These are phyloP conservation scores for Rhazya stricta DNA, from an alignment of 257 asterid species.

Conservation along the genomic window DNA sequence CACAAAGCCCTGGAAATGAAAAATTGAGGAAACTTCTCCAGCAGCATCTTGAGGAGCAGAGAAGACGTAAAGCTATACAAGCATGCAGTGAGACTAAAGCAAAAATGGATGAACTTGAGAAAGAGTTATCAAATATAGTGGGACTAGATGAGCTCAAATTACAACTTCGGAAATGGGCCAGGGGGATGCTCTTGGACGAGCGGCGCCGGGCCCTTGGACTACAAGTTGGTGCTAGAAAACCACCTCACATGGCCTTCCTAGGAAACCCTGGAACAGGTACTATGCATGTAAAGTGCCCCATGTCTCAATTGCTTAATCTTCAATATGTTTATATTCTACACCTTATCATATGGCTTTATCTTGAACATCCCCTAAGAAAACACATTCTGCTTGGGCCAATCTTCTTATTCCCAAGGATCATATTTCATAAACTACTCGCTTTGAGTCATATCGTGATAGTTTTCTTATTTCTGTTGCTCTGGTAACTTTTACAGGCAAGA, in stretches of 20 bases:
- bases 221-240: constrained; percentile 72
- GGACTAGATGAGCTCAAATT: constrained; percentile 66
- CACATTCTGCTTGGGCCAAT: neutral
- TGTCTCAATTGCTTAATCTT: neutral
- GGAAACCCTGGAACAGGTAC: constrained; percentile 98
- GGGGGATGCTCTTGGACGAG: constrained; percentile 91
- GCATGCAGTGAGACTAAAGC: constrained; percentile 81
- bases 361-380: neutral
- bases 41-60: constrained; percentile 70
- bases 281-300: neutral
- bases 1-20: constrained; percentile 75
- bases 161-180: constrained; percentile 87
- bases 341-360: neutral
- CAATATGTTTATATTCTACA: neutral
- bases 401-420: neutral
- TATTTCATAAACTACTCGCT: neutral
- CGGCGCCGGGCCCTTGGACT: constrained; percentile 85
- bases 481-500: constrained; percentile 53
- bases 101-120: constrained; percentile 80
- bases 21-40: constrained; percentile 63
- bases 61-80: constrained; percentile 71
- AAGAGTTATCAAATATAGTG: constrained; percentile 59
- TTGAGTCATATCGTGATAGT: neutral
- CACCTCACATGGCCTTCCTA: constrained; percentile 97
- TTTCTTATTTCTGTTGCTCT: neutral